Base-by-base conservation (phyloP, 371 early-diverging fungal genomes). In the Blakeslea trispora region DNA sequence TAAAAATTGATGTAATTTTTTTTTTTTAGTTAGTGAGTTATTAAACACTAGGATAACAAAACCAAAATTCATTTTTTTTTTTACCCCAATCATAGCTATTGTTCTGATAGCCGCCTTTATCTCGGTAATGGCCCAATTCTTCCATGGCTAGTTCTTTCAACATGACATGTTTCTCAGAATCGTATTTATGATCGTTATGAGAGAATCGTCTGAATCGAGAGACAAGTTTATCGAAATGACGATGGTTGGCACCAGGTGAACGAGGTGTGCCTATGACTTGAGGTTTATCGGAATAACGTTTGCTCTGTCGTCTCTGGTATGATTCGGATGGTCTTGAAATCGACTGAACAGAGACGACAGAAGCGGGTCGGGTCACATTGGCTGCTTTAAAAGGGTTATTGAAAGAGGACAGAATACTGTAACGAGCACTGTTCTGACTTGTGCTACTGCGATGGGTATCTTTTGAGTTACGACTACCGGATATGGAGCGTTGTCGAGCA, bases 181-280 rank as follows among this genome's bases (percentile, higher is more conserved):
- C 73, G 28, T 62, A 65, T 22, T 87, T 86, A 89, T 87, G 66
- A 77, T 71, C 61, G 9, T 72, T 62, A 47, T 64, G 63, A 7
- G 73, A 61, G 11, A 71, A 57, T 1, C 61, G 57, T 42, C 57
- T 61, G 34, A 63, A 64, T n/a, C 57, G 64, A 23, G 65, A 47
- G 9, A 57, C 53, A 15, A 64, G 48, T 43, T 57, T 55, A 54
- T 61, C 65, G 21, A 61, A 64, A 24, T 47, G 53, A 22, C 52
- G 61, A 22, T 50, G 51, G 6, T 50, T 63, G n/a, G 47, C 46
- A 13, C 46, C 61, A 17, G 57, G 50, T 28, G 66, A 55, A 5
- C 51, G 45, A 11, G 59, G 53, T 0, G 48, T 37, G 7, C 55
- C 63, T 9, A 51, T 47, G 13, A 43, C 13, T 15, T 51, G 23